Conservation (phyloP, 1,139 yeast genomes). For the Pichia cactophila region DNA sequence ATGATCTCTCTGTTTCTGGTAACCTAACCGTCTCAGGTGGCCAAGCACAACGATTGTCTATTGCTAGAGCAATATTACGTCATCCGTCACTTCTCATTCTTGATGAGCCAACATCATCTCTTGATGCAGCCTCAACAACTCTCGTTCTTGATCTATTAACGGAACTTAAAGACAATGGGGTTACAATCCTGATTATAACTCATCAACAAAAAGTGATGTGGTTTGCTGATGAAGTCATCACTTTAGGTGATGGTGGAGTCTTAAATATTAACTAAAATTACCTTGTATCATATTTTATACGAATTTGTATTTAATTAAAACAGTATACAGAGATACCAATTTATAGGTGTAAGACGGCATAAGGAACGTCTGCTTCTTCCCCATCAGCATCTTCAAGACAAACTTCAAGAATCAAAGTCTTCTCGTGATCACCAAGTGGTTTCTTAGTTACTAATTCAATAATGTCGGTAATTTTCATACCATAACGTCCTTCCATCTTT, state of each 20-base stretch:
- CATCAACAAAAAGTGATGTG: slow-evolving; percentile 54
- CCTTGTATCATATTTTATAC: slow-evolving; percentile 42
- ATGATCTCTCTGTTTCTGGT: slow-evolving; percentile 47
- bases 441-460: slow-evolving; percentile 80
- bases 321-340: neutral
- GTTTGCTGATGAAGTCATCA: slow-evolving; percentile 37
- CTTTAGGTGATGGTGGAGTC: slow-evolving; percentile 39
- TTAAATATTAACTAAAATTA: neutral
- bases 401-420: slow-evolving; percentile 75
- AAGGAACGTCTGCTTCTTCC: slow-evolving; percentile 95
- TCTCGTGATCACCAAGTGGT: slow-evolving; percentile 67
- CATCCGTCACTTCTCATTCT: slow-evolving; percentile 55
- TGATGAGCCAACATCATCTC: slow-evolving; percentile 77
- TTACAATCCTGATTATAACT: slow-evolving; percentile 43
- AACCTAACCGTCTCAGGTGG: slow-evolving; percentile 63
- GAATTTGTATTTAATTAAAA: neutral
- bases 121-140: slow-evolving; percentile 51
- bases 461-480: slow-evolving; percentile 60
- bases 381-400: slow-evolving; percentile 90
- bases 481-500: slow-evolving; percentile 72
- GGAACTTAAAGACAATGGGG: slow-evolving; percentile 26
- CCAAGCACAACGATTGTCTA: slow-evolving; percentile 68
- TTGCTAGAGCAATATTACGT: slow-evolving; percentile 65
- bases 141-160: slow-evolving; percentile 37
- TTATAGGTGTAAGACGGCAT: slow-evolving; percentile 50